These are phyloP conservation scores for Suhomyces sp. DNA, from an alignment of 805 yeast species.

Conservation along the genomic window DNA sequence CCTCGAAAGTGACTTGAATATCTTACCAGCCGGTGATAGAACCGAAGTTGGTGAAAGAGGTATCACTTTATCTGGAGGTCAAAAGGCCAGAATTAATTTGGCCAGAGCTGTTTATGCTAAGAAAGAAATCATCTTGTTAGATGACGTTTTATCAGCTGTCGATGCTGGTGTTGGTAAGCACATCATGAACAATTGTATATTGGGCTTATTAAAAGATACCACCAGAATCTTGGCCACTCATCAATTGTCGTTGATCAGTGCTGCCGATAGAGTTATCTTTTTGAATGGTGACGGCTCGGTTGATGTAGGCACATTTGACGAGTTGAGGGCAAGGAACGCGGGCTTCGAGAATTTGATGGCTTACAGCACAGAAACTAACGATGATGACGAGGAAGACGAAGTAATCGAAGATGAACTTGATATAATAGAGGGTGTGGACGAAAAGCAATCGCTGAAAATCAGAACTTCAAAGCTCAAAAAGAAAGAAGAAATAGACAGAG, in stretches of 20 bases:
- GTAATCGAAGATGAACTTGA: slow-evolving; percentile 14
- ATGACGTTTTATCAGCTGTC: slow-evolving; percentile 81
- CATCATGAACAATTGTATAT: slow-evolving; percentile 65
- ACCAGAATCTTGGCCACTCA: slow-evolving; percentile 84
- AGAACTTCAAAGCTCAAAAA: slow-evolving; percentile 5
- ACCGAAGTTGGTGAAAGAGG: slow-evolving; percentile 88
- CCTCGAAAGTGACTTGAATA: slow-evolving; percentile 58
- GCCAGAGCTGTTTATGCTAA: slow-evolving; percentile 78
- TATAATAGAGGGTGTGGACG: slow-evolving; percentile 7
- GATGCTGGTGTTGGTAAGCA: slow-evolving; percentile 86
- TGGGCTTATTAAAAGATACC: slow-evolving; percentile 52
- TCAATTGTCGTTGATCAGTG: slow-evolving; percentile 66
- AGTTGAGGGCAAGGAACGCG: slow-evolving; percentile 41
- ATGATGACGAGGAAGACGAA: slow-evolving; percentile 13
- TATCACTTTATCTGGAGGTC: slow-evolving; percentile 85
- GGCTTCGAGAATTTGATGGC: slow-evolving; percentile 40
- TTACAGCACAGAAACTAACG: slow-evolving; percentile 26
- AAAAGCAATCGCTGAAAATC: slow-evolving; percentile 4
- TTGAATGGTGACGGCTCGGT: slow-evolving; percentile 63
- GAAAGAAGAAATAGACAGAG: slow-evolving; percentile 23
- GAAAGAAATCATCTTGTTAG: slow-evolving; percentile 64
- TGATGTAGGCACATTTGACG: slow-evolving; percentile 58
- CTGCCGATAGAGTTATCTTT: slow-evolving; percentile 69
- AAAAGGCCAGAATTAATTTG: slow-evolving; percentile 74
- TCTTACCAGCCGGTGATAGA: slow-evolving; percentile 68